Conservation (phyloP, 495 filamentous ascomycete genomes). For the Trichoderma erinaceum region DNA sequence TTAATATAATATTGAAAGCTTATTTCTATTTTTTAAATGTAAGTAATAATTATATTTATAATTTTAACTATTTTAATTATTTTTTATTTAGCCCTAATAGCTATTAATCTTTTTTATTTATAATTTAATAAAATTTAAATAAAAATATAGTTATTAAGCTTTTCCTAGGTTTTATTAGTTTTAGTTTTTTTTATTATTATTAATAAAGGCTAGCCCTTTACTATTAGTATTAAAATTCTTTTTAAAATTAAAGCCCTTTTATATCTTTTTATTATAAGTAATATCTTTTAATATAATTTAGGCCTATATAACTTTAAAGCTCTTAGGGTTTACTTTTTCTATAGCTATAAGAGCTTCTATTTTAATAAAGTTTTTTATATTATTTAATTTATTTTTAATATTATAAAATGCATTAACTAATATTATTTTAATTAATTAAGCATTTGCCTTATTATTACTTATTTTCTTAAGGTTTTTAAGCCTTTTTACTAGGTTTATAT, state of each 20-base stretch:
- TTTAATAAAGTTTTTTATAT: not conserved
- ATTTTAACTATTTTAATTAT: not conserved
- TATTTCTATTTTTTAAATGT: not conserved
- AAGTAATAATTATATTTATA: not conserved
- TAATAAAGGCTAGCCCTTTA: not conserved
- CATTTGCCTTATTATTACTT: not conserved
- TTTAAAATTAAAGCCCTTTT: not conserved
- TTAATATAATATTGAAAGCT: too few species aligned
- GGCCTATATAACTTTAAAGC: not conserved
- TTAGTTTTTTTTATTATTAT: not conserved
- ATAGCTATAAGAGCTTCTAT: not conserved
- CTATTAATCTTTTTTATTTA: not conserved
- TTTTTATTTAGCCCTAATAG: not conserved
- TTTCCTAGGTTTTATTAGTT: not conserved
- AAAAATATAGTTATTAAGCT: not conserved
- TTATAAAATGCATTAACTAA: not conserved
- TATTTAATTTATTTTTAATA: not conserved
- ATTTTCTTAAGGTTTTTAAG: not conserved
- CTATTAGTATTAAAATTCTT: not conserved
- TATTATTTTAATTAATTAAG: not conserved
- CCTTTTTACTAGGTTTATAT: not conserved
- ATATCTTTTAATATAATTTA: not conserved
- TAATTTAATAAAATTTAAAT: not conserved
- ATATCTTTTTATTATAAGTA: not conserved
- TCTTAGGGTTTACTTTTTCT: not conserved